Conservation (phyloP, 2,329 filamentous ascomycete species). For the Claviceps sp. region DNA sequence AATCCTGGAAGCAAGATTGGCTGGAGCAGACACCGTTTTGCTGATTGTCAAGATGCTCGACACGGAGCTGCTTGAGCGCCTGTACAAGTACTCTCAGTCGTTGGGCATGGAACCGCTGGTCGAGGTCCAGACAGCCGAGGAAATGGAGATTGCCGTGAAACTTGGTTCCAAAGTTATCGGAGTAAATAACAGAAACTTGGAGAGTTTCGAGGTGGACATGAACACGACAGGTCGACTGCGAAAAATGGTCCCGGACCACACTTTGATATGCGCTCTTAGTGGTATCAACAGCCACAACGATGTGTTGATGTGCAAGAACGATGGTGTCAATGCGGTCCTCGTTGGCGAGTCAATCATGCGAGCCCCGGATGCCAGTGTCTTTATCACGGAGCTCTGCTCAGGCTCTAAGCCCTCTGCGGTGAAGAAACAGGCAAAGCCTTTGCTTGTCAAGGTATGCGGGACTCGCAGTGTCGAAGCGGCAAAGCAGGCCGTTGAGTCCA, state of each 20-base stretch:
- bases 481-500: slow-evolving; percentile 64
- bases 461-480: slow-evolving; percentile 76
- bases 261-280: slow-evolving; percentile 84
- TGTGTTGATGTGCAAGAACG: slow-evolving; percentile 73
- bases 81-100: slow-evolving; percentile 81
- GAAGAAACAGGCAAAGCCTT: slow-evolving; percentile 24
- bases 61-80: slow-evolving; percentile 51
- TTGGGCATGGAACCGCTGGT: slow-evolving; percentile 96
- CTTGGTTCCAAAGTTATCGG: slow-evolving; percentile 86
- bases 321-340: slow-evolving; percentile 83
- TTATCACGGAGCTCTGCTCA: slow-evolving; percentile 75
- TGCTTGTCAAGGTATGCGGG: slow-evolving; percentile 90
- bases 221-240: slow-evolving; percentile 82
- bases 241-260: slow-evolving; percentile 71
- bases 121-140: slow-evolving; percentile 86
- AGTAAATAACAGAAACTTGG: slow-evolving; percentile 94
- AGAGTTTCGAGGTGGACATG: slow-evolving; percentile 93
- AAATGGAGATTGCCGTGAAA: slow-evolving; percentile 79
- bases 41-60: slow-evolving; percentile 98
- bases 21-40: slow-evolving; percentile 86
- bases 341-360: slow-evolving; percentile 96
- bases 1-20: slow-evolving; percentile 83
- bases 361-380: slow-evolving; percentile 65
- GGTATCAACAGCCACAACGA: slow-evolving; percentile 85
- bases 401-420: slow-evolving; percentile 27